Base-by-base conservation (phyloP, 192 early-diverging fungal genomes). In the Geranomyces variabilis region DNA sequence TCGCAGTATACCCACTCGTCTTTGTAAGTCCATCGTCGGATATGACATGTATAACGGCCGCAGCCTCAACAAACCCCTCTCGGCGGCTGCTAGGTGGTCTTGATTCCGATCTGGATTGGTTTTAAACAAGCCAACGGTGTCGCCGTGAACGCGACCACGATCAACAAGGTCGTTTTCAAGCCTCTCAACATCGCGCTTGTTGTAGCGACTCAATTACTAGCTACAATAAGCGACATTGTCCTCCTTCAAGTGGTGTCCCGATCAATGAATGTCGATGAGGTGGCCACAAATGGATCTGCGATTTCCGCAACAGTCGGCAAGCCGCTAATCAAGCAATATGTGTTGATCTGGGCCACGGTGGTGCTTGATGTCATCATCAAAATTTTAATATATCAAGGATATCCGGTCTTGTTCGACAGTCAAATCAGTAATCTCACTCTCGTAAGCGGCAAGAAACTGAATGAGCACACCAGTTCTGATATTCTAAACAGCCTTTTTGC, bases 351-450 rank as follows among this genome's bases (percentile, higher is more conserved):
- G 31, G 43, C 43, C 15, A 64, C 41, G 34, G 63, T 64, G 15
- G 63, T 46, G n/a, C 63, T 64, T 24, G 63, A 64, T 46, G 44
- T 64, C 29, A 22, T 62, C 34, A 10, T 62, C 14, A 62, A 62
- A 33, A 28, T 62, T 33, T 22, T 62, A 13, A 62, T 62, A 22
- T 62, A 34, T 46, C 10, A n/a, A 21, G 63, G 63, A 9, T 29
- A 64, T 3, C 63, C 41, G 14, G 63, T 64, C 6, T 21, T 64
- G 6, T 64, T 64, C 21, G 63, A 64, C 41, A 43, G 34, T 19
- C 31, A 64, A 29, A 29, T 64, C 21, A 64, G 21, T 36, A 64
- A 44, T 36, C 2, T 60, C 8, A 57, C 56, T 12, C 56, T 57
- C 13, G 46, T 47, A n/a, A n/a, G n/a, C n/a, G n/a, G n/a, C n/a